phyloP scores from a whole-genome alignment of 805 yeast genomes.

The Candida cerambycidarum region DNA sequence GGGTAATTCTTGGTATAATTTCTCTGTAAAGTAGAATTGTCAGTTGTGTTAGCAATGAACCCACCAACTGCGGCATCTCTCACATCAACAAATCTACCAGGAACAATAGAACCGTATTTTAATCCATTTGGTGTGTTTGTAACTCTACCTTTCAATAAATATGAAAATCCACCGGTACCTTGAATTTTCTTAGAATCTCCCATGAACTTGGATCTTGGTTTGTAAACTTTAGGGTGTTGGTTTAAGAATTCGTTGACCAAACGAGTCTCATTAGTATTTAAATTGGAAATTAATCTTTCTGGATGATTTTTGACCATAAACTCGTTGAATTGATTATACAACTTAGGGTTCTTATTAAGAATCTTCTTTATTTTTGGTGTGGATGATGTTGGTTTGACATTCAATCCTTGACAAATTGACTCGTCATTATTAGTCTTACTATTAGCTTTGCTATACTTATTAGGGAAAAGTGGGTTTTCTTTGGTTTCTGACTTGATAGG shows the following conservation, averaged over 20 bases:
- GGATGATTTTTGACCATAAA: slow-evolving; percentile 57
- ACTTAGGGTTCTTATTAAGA: slow-evolving; percentile 41
- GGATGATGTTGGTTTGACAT: slow-evolving; percentile 29
- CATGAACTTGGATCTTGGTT: slow-evolving; percentile 17
- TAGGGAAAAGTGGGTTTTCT: slow-evolving; percentile 44
- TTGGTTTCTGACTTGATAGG: slow-evolving; percentile 38
- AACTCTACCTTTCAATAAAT: slow-evolving; percentile 66
- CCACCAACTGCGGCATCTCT: slow-evolving; percentile 55
- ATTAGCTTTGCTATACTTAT: slow-evolving; percentile 23
- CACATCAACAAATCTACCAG: slow-evolving; percentile 63
- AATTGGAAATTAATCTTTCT: slow-evolving; percentile 25
- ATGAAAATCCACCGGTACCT: slow-evolving; percentile 78
- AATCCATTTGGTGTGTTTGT: slow-evolving; percentile 71
- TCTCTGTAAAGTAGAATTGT: slow-evolving; percentile 36
- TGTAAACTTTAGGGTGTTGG: slow-evolving; percentile 20
- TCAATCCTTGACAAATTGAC: slow-evolving; percentile 31
- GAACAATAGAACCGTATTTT: slow-evolving; percentile 51
- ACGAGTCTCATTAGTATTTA: slow-evolving; percentile 22
- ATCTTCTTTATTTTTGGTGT: slow-evolving; percentile 28
- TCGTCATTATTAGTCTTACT: slow-evolving; percentile 19
- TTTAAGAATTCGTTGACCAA: slow-evolving; percentile 34
- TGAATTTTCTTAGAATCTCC: slow-evolving; percentile 30
- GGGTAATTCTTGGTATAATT: slow-evolving; percentile 41
- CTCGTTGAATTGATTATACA: slow-evolving; percentile 53
- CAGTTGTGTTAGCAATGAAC: slow-evolving; percentile 38